Base-by-base conservation (phyloP, 148 eudicot species). In the Rhododendron ferrugineum region DNA sequence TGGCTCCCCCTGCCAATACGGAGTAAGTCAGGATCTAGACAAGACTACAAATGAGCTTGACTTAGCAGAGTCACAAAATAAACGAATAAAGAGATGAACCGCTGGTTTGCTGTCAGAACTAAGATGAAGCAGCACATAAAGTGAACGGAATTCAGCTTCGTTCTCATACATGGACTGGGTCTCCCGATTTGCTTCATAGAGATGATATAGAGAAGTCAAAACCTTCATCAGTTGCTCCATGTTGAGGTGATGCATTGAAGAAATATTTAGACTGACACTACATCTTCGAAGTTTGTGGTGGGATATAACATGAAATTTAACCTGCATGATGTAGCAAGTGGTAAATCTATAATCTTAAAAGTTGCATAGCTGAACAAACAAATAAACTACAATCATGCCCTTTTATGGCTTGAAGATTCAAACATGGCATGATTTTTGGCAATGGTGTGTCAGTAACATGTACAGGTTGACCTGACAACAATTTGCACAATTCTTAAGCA, bases 211-310 rank as follows among this genome's bases (percentile, higher is more conserved):
- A 80, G 98, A 91, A 32, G 90, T 87, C 84, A 96, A 90, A 79
- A 92, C 90, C 91, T 96, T 96, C 26, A 87, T 89, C 78, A 96
- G 98, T 90, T 96, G 99, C 88, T 96, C 98, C 92, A 90, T 78
- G 88, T 96, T 96, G 70, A 96, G 94, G 89, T 94, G 87, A 87
- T 84, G 87, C 87, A 90, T 88, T 30, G 99, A 92, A 85, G 96
- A 91, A 44, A 89, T 80, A 86, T 80, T 82, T 50, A 89, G 88
- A 85, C 66, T 79, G 74, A 87, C 89, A 77, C 83, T 79, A 81
- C 92, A 88, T 89, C 88, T 93, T 84, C 86, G 90, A 86, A 96
- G 97, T 90, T 87, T 94, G 87, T 95, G 91, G 44, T 95, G 93
- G 80, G 99, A 95, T 79, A 91, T 78, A 82, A 95, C 88, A 84